phyloP scores from a whole-genome alignment of 2,329 filamentous ascomycete genomes.

The Microdochium nivale region DNA sequence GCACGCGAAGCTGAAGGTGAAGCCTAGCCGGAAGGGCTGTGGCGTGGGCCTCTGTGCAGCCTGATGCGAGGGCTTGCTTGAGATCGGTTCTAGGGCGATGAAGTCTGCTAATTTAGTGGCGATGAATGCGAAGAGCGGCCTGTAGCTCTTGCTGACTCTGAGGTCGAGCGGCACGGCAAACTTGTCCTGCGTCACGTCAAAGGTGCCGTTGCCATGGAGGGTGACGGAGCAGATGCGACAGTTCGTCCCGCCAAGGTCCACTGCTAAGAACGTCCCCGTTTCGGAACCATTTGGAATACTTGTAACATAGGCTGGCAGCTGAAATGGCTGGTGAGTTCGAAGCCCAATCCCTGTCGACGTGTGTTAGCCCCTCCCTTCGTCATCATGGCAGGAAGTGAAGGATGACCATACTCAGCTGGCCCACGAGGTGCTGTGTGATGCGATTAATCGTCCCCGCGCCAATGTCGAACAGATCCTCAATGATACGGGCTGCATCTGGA shows the following conservation, averaged over 20 bases:
- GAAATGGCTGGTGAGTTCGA: slow-evolving; percentile 53
- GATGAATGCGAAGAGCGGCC: slow-evolving; percentile 66
- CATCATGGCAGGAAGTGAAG: background rate
- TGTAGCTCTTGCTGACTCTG: slow-evolving; percentile 13
- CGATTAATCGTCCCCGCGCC: slow-evolving; percentile 67
- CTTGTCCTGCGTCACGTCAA: slow-evolving; percentile 57
- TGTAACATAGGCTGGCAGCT: slow-evolving; percentile 74
- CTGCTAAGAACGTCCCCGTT: slow-evolving; percentile 39
- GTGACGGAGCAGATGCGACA: slow-evolving; percentile 22
- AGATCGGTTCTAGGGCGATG: slow-evolving; percentile 47
- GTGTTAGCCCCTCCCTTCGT: background rate
- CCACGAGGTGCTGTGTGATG: slow-evolving; percentile 76
- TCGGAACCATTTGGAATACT: slow-evolving; percentile 70
- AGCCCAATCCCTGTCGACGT: slow-evolving; percentile 33
- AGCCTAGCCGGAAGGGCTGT: slow-evolving; percentile 11
- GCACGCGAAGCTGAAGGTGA: slow-evolving; percentile 62
- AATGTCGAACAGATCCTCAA: slow-evolving; percentile 83
- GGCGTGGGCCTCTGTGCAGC: background rate
- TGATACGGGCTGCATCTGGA: background rate
- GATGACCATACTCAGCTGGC: slow-evolving; percentile 67
- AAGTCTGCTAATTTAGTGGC: slow-evolving; percentile 65
- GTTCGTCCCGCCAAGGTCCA: slow-evolving; percentile 26
- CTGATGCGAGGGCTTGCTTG: background rate
- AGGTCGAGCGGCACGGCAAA: slow-evolving; percentile 12
- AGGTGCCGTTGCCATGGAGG: slow-evolving; percentile 52